Percentiles rank a stretch among this genome's conserved stretches.
These are phyloP conservation scores for Rhytidhysteron rufulum DNA, from an alignment of 2,329 filamentous ascomycete species.

Conservation along the genomic window DNA sequence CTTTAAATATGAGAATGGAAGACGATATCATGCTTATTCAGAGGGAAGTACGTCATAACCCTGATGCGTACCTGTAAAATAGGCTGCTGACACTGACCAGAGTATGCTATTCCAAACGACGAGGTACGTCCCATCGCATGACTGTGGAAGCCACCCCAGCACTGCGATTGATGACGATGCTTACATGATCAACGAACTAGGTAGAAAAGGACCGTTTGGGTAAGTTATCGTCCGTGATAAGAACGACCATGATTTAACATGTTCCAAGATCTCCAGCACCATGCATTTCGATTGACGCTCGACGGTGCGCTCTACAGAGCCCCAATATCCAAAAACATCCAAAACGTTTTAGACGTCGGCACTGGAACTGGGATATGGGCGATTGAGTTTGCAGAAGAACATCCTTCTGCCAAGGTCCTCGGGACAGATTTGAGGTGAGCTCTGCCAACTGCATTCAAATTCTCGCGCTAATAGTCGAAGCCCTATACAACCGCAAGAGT, in stretches of 20 bases:
- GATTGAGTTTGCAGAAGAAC: constrained; percentile 25
- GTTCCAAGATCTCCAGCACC: constrained; percentile 31
- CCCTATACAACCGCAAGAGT: constrained; percentile 25
- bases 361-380: constrained; percentile 33
- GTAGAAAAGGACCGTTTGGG: constrained; percentile 23
- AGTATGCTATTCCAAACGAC: constrained; percentile 30
- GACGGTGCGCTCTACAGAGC: constrained; percentile 27
- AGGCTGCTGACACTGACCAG: no score
- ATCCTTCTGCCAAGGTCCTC: constrained; percentile 28
- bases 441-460: background rate
- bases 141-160: no score
- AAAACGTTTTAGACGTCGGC: constrained; percentile 28
- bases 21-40: constrained; percentile 28
- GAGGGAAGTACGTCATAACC: constrained; percentile 20
- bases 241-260: no score
- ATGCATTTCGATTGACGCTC: constrained; percentile 29
- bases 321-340: constrained; percentile 21
- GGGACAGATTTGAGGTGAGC: constrained; percentile 31
- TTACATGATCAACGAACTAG: constrained; percentile 7
- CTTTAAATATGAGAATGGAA: constrained; percentile 27
- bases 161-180: background rate
- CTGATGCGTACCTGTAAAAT: no score
- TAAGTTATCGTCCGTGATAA: constrained; percentile 3
- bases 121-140: constrained; percentile 25
- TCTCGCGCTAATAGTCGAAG: constrained; percentile 8